phyloP scores from a whole-genome alignment of 2,329 filamentous ascomycete genomes.

The Exophiala sideris region DNA sequence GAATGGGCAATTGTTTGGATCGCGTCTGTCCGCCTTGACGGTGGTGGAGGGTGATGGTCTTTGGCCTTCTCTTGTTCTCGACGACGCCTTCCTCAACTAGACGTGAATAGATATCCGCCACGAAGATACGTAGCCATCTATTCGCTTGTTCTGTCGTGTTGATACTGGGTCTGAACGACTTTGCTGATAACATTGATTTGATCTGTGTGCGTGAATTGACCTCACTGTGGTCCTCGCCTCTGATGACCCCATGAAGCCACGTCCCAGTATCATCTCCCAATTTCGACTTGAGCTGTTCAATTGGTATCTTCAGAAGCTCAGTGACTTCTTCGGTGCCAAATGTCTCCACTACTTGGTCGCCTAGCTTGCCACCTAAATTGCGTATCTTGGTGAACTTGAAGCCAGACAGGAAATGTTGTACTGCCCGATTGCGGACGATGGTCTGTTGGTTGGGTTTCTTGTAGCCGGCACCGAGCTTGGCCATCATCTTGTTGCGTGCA shows the following conservation, averaged over 20 bases:
- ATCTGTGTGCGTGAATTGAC: slow-evolving; percentile 89
- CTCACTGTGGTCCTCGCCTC: slow-evolving; percentile 82
- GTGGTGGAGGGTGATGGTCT: slow-evolving; percentile 80
- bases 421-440: slow-evolving; percentile 81
- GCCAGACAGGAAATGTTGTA: slow-evolving; percentile 70
- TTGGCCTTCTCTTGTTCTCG: slow-evolving; percentile 82
- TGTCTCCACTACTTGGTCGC: slow-evolving; percentile 74
- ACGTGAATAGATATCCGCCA: slow-evolving; percentile 83
- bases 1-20: slow-evolving; percentile 73
- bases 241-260: slow-evolving; percentile 81
- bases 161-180: slow-evolving; percentile 86
- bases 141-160: slow-evolving; percentile 72
- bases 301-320: slow-evolving; percentile 67
- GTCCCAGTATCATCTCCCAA: slow-evolving; percentile 78
- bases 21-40: slow-evolving; percentile 69
- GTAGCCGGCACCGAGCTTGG: slow-evolving; percentile 85
- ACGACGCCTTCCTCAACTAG: slow-evolving; percentile 86
- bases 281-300: slow-evolving; percentile 73
- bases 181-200: slow-evolving; percentile 95
- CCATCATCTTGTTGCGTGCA: slow-evolving; percentile 88
- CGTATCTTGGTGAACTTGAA: slow-evolving; percentile 96
- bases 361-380: slow-evolving; percentile 91
- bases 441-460: slow-evolving; percentile 95
- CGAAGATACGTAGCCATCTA: slow-evolving; percentile 87
- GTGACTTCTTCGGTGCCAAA: slow-evolving; percentile 78